phyloP scores from a whole-genome alignment of 805 yeast genomes.

The Kuraishia cidri region DNA sequence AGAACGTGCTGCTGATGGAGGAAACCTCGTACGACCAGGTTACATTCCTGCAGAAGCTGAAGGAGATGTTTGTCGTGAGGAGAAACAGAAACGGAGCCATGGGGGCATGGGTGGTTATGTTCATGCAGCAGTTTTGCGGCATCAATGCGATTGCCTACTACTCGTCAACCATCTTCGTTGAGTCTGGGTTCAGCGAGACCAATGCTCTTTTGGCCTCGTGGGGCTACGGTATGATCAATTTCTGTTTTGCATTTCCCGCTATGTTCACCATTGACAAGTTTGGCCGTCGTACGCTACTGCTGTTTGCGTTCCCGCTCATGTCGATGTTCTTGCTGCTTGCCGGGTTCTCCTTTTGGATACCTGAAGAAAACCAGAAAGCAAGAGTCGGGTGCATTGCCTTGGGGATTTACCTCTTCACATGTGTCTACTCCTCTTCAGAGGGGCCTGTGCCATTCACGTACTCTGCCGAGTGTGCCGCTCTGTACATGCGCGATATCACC shows the following conservation, averaged over 20 bases:
- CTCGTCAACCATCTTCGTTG: conserved; percentile 65
- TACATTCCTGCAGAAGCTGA: conserved; percentile 35
- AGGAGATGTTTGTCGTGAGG: conserved; percentile 58
- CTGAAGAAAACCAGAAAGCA: conserved; percentile 32
- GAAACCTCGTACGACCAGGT: conserved; percentile 41
- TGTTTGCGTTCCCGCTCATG: conserved; percentile 58
- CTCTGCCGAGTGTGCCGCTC: conserved; percentile 77
- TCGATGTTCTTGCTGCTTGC: conserved; percentile 48
- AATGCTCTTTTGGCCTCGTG: conserved; percentile 70
- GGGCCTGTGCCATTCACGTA: conserved; percentile 90
- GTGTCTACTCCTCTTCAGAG: conserved; percentile 75
- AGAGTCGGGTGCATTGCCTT: conserved; percentile 59
- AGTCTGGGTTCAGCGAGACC: conserved; percentile 54
- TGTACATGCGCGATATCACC: conserved; percentile 72
- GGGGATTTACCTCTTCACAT: conserved; percentile 68
- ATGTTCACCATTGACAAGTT: conserved; percentile 68
- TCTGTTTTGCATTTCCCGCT: conserved; percentile 77
- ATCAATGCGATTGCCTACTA: conserved; percentile 83
- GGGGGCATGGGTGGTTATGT: conserved; percentile 77
- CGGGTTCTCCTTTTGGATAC: conserved; percentile 68
- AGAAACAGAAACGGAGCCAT: conserved; percentile 79
- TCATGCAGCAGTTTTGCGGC: conserved; percentile 90
- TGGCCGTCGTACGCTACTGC: conserved; percentile 59
- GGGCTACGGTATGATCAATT: conserved; percentile 81
- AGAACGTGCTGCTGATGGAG: conserved; percentile 53